Percentiles rank a stretch among this genome's conserved stretches.
phyloP scores from a whole-genome alignment of 495 filamentous ascomycete species.

The Penicillium macrosclerotiorum region DNA sequence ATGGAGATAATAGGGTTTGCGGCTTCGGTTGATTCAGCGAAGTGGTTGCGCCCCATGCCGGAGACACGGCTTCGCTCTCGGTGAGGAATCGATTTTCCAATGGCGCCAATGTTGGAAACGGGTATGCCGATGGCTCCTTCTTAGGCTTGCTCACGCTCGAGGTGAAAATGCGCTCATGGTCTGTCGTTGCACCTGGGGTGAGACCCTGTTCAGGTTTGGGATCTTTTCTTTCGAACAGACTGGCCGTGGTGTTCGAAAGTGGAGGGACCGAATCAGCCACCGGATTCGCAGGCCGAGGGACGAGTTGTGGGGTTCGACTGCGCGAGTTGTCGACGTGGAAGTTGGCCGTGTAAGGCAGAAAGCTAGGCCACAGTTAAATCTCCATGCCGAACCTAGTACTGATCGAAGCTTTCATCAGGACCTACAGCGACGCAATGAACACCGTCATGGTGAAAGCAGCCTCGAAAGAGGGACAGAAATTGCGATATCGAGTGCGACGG shows the following conservation, averaged over 20 bases:
- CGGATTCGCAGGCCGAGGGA: constrained; percentile 37
- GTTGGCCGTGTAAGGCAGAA: constrained; percentile 86
- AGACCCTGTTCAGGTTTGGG: constrained; percentile 38
- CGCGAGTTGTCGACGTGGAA: constrained; percentile 51
- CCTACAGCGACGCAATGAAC: constrained; percentile 83
- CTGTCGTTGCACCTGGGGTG: constrained; percentile 59
- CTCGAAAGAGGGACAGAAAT: constrained; percentile 10
- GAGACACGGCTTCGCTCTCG: constrained; percentile 44
- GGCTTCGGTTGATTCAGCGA: constrained; percentile 73
- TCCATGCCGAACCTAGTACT: constrained; percentile 1
- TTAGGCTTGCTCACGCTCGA: constrained; percentile 31
- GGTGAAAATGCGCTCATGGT: constrained; percentile 61
- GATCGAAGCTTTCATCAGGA: constrained; percentile 15
- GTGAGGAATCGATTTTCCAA: constrained; percentile 27
- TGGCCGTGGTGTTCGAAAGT: constrained; percentile 33
- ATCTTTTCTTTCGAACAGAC: constrained; percentile 39
- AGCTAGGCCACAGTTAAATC: constrained; percentile 48
- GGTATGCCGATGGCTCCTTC: constrained; percentile 28
- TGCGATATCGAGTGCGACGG: neutral
- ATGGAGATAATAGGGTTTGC: constrained; percentile 62
- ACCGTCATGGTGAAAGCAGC: constrained; percentile 63
- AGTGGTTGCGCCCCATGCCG: constrained; percentile 63
- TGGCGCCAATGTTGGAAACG: constrained; percentile 27
- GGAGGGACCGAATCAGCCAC: constrained; percentile 29
- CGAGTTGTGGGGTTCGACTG: constrained; percentile 20